Conservation (phyloP, 2,329 filamentous ascomycete genomes). For the Cercospora sesami region DNA sequence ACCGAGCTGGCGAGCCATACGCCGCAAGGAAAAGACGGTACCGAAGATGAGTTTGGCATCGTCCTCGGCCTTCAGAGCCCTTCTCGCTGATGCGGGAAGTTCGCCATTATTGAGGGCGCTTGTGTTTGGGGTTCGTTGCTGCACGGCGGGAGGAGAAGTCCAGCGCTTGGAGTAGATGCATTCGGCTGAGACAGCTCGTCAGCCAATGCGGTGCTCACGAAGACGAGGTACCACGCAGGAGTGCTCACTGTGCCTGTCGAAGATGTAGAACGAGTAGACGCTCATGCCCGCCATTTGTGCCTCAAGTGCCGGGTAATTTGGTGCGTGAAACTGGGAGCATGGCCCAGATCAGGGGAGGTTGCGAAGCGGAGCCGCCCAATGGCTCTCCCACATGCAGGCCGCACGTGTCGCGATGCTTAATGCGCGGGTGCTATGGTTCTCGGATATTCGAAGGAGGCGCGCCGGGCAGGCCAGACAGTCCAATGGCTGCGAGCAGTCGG, state of each 20-base stretch:
- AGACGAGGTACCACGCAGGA: not conserved
- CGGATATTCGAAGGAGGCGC: not conserved
- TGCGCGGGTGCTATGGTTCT: constrained; percentile 4
- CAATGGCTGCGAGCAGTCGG: not conserved
- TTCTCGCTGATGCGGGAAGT: constrained; percentile 18
- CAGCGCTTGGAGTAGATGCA: constrained; percentile 95
- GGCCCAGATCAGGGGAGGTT: constrained; percentile 1
- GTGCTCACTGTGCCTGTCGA: constrained; percentile 88
- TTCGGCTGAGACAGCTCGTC: constrained; percentile 64
- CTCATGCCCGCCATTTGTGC: constrained; percentile 60
- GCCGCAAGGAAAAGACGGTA: constrained; percentile 91
- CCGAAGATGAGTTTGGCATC: constrained; percentile 97
- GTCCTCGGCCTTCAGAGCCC: constrained; percentile 55
- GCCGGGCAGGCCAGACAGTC: not conserved
- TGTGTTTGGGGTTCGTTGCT: constrained; percentile 11
- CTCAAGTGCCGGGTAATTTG: constrained; percentile 10
- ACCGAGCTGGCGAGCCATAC: constrained; percentile 94
- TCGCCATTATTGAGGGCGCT: constrained; percentile 19
- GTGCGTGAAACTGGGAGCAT: constrained; percentile 4
- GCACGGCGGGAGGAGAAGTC: constrained; percentile 48
- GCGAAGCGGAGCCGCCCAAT: constrained; percentile 1
- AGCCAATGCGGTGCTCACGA: not conserved
- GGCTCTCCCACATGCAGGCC: not conserved
- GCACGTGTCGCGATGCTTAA: constrained; percentile 2
- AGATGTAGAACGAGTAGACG: constrained; percentile 98